Evolutionary conservation across 495 filamentous ascomycete species (phyloP), one percentile per base, ranked within the genome.

Genomic region (Talaromyces ruber): DNA sequence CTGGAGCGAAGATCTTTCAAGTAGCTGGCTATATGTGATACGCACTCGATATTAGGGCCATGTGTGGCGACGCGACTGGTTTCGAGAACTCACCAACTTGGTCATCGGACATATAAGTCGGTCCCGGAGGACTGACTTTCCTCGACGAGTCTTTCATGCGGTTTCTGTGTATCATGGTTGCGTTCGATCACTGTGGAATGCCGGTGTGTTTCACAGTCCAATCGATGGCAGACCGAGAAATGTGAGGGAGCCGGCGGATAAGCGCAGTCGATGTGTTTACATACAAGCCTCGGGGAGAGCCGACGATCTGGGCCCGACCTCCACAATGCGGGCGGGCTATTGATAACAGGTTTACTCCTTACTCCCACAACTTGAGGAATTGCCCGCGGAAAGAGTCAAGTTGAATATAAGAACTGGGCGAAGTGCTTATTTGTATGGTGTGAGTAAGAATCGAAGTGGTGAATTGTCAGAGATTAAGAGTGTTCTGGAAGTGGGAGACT

Each of bases 61-160:
- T 30, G 12, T 21, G 58, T 25, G 6, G 45, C 51, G 47, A 64
- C 62, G 24, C 39, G 62, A 34, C 50, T 53, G 22, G 18, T 21
- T 47, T 47, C 9, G 50, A 52, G 65, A 66, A 39, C 84, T 80
- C 77, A 96, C 92, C 89, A 72, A 95, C 87, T 75, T 96, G 91
- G 52, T 93, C 86, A 70, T 85, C 85, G 37, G 86, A 85, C 92
- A 97, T 96, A 76, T 90, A 95, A 43, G 84, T 81, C 25, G 89
- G 87, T 39, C 86, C 86, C 24, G 90, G 87, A 64, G 88, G 87
- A 52, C 86, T 86, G 64, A 84, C 82, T 77, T 87, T 89, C 65
- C 84, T 73, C 63, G 74, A 72, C 62, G 70, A 70, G 58, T 79
- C 77, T 65, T 72, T 77, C 60, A 66, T 63, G 63, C 68, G 70